Evolutionary conservation across 352 stramenopile genomes (phyloP).

Genomic region (Sclerospora graminicola): DNA sequence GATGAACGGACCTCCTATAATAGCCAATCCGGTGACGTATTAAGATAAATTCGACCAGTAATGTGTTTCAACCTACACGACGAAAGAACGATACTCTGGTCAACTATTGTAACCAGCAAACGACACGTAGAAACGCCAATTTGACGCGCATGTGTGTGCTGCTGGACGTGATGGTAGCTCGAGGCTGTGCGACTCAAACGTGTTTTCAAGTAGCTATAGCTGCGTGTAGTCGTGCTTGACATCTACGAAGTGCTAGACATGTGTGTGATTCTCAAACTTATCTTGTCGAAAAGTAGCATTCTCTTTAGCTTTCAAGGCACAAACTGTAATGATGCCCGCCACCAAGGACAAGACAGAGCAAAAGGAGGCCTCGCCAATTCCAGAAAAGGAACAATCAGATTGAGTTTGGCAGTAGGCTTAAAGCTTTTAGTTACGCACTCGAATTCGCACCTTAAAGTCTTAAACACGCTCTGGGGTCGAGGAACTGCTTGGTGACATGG

Average conservation of each 20-base stretch:
- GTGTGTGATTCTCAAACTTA: constrained; percentile 24
- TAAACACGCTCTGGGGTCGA: constrained; percentile 24
- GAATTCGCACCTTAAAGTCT: constrained; percentile 48
- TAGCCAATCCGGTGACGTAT: too few species aligned
- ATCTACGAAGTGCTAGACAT: constrained; percentile 24
- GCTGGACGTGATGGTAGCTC: constrained; percentile 37
- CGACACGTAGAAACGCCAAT: constrained; percentile 18
- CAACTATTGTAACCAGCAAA: constrained; percentile 31
- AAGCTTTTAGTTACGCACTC: constrained; percentile 31
- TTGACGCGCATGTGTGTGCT: constrained; percentile 34
- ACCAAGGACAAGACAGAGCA: constrained; percentile 33
- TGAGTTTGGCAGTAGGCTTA: constrained; percentile 16
- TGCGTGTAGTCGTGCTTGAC: constrained; percentile 37
- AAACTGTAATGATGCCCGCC: constrained; percentile 35
- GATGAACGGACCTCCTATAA: too few species aligned
- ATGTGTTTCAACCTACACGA: too few species aligned
- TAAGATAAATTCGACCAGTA: too few species aligned
- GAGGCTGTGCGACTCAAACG: constrained; percentile 26
- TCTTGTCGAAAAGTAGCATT: constrained; percentile 7
- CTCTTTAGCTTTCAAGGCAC: too few species aligned
- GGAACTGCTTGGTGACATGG: constrained; percentile 23
- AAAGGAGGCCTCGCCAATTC: constrained; percentile 42
- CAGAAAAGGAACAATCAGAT: background rate
- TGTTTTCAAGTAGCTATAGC: constrained; percentile 68
- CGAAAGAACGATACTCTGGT: too few species aligned